Evolutionary conservation across 345 rosid species (phyloP), one percentile per base, ranked within the genome.

Genomic region (Durio zibethinus): DNA sequence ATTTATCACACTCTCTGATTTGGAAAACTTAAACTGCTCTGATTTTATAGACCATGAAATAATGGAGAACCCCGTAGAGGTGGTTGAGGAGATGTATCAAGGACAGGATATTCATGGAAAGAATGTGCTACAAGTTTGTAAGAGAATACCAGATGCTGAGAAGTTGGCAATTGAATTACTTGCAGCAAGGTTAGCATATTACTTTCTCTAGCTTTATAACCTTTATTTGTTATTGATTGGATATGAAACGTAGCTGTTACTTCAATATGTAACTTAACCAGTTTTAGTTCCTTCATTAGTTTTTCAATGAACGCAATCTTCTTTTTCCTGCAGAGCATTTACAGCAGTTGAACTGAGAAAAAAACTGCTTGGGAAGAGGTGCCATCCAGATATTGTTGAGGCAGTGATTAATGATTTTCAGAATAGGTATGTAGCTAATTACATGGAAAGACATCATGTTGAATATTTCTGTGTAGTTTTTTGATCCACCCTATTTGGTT

Each of bases 341-440:
- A 84, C 98, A 47, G 87, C 89, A 16, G 85, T 73, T 36, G 93
- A 93, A 81, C 84, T 95, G 80, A 87, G 84, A 84, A 95, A 91
- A 90, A 95, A 95, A 80, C 83, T 92, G 50, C 77, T 59, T 9
- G 90, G 82, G 59, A 95, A 90, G 90, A 89, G 80, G 65, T 89
- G 84, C 83, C 80, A 89, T 74, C 73, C 80, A 52, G 80, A 84
- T 64, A 79, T 83, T 6, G 83, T 87, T 72, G 90, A 90, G 67
- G 76, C 75, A 14, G 80, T 93, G 87, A 80, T 89, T 80, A 79
- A 73, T 56, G 86, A 89, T 83, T 87, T 89, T 71, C 85, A 85
- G 78, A 79, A 72, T 33, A 90, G 93, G 97, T 93, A 82, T 53
- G 72, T 74, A 0, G 73, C 29, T 77, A 70, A 31, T 27, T 69